Evolutionary conservation across 208 protist species (phyloP), one percentile per base, ranked within the genome.

Genomic region (Crithidia brevicula): DNA sequence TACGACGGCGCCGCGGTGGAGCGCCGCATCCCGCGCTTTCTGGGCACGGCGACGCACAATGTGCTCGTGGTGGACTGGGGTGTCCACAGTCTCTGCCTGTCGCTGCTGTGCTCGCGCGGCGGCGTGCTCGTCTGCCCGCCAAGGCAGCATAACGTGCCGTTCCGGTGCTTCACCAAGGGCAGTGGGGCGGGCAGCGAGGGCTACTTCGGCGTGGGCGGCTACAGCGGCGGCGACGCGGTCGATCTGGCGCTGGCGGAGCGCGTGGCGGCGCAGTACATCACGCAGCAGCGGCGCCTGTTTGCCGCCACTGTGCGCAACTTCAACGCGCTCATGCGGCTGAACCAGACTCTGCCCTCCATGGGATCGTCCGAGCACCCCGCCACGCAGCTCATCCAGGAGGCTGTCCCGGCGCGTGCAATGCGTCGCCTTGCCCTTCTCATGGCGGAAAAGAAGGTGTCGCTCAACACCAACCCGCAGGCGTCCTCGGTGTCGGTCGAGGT

Each of bases 21-120:
- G 69, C 74, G 47, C 7, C n/a, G 43, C 42, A 68, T 57, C 70
- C 77, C 71, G 60, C 52, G 52, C 54, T 69, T 77, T 34, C 54
- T 67, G 25, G 59, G 61, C 23, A 53, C 51, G 10, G 25, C 58
- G 15, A 45, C 69, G 33, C 72, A 64, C 23, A 83, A 81, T 53
- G 77, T 96, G 58, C 72, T 96, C 10, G 85, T 96, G 1, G 81
- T 92, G 36, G 86, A 93, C 78, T 96, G 91, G 91, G 91, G 91
- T 15, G 83, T 78, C 10, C 86, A 91, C 54, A 76, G 67, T n/a
- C 76, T 96, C 7, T 82, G 70, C 25, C 43, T 96, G 2, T 81
- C 77, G 6, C 40, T 83, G 40, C 73, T 90, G 49, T 75, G 68
- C 49, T 71, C 71, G 3, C 71, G 77, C 30, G 86, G 85, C 62